Conservation (phyloP, 768 basidiomycete species). For the Lactifluus piperatus region DNA sequence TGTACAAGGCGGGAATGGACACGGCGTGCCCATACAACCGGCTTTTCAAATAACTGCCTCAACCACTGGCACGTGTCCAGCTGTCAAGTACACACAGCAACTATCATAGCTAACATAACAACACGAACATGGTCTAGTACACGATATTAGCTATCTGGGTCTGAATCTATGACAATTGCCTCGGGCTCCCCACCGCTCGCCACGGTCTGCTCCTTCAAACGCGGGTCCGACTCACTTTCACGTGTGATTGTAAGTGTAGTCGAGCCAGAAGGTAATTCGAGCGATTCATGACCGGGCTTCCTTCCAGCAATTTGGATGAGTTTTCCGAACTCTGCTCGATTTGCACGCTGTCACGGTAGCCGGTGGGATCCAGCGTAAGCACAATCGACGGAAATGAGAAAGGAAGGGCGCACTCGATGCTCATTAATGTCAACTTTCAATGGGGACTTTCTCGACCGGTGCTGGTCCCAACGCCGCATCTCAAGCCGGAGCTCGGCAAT, state of each 20-base stretch:
- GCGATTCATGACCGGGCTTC: neutral
- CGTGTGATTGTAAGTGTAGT: neutral
- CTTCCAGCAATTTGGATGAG: slow-evolving; percentile 9
- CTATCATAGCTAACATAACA: too few relatives aligned
- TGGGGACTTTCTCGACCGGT: slow-evolving; percentile 10
- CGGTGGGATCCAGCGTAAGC: neutral
- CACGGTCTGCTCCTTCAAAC: neutral
- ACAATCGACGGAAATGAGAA: neutral
- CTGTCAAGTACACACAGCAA: too few relatives aligned
- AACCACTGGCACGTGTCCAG: neutral
- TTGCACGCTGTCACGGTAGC: slow-evolving; percentile 14
- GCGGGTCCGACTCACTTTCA: neutral
- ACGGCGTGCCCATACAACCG: neutral
- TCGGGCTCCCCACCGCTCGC: neutral
- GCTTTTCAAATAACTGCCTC: neutral
- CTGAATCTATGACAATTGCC: slow-evolving; percentile 9
- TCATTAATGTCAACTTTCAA: slow-evolving; percentile 8
- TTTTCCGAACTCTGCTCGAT: slow-evolving; percentile 18
- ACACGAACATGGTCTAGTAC: neutral
- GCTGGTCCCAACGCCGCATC: slow-evolving; percentile 22
- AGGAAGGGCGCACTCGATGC: slow-evolving; percentile 8
- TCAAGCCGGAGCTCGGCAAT: slow-evolving; percentile 17
- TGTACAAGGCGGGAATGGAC: neutral
- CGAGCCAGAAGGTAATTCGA: neutral
- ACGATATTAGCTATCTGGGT: slow-evolving; percentile 2